These are phyloP conservation scores for Closterium sp. DNA, from an alignment of 139 green algal species.

Conservation along the genomic window DNA sequence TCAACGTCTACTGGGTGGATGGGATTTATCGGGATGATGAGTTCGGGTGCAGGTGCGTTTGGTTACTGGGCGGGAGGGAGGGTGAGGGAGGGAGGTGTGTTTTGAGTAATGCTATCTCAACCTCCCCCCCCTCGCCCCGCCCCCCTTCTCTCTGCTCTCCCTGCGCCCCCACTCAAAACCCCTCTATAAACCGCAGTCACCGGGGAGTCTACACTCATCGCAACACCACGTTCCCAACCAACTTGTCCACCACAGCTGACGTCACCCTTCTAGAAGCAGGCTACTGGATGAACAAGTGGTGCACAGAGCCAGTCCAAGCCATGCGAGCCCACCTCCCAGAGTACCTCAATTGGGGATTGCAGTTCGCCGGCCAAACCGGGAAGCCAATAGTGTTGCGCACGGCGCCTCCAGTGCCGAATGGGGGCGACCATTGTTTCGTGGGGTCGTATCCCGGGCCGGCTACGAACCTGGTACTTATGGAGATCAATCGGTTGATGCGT, in stretches of 20 bases:
- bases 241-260: not conserved
- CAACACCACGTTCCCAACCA: not conserved
- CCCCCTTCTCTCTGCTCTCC: not conserved
- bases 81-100: no score
- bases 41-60: no score
- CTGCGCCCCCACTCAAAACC: not conserved
- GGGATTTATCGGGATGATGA: no score
- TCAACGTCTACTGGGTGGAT: no score
- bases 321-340: not conserved
- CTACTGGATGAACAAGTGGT: not conserved
- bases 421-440: not conserved
- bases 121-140: no score
- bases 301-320: not conserved
- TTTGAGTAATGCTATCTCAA: not conserved
- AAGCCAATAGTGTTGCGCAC: not conserved
- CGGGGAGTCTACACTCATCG: not conserved
- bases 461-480: not conserved
- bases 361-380: not conserved
- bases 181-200: not conserved
- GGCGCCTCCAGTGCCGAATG: not conserved
- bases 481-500: not conserved
- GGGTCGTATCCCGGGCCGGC: not conserved
- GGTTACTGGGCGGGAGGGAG: no score
- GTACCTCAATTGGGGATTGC: not conserved
- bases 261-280: not conserved